Evolutionary conservation across 257 asterid genomes (phyloP), one percentile per base, ranked within the genome.

Genomic region (Solanum sejunctum): DNA sequence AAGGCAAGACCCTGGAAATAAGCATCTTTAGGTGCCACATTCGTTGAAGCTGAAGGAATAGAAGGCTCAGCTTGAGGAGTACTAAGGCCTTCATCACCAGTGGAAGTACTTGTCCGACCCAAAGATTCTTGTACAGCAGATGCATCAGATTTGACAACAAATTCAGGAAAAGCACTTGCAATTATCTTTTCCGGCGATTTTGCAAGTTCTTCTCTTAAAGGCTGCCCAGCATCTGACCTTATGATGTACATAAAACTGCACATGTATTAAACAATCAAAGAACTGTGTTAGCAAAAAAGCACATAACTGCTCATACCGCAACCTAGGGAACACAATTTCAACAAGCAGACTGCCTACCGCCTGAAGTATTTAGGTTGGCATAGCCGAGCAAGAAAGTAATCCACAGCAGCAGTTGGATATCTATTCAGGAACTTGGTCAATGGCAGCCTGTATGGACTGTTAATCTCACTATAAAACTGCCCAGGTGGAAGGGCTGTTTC

Each of bases 401-500:
- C 99, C 84, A 97, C 95, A 84, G 99, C 97, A 58, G 91, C 93
- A 69, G 98, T 90, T 17, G 99, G 95, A 85, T 95, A 97, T 51
- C 98, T 95, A 86, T 97, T 97, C 77, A 97, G 93, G 89, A 97
- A 97, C 87, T 97, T 97, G 67, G 99, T 97, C 84, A 97, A 94
- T 54, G 99, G 98, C 73, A 97, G 91, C 85, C 99, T 96, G 90
- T 97, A 97, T 41, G 99, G 99, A 89, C 98, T 95, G 90, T 97
- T 97, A 89, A 97, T 97, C 93, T 94, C 98, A 87, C 99, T 97
- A 85, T 97, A 97, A 88, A 91, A 95, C 85, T 94, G 99, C 84
- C 97, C 99, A 83, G 98, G 92, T n/a, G 96, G 98, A 86, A 97
- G 97, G 80, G 98, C 98, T 84, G 92, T 93, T 92, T 97, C 99